phyloP scores from a whole-genome alignment of 805 yeast genomes.

The Starmerella roubikii region DNA sequence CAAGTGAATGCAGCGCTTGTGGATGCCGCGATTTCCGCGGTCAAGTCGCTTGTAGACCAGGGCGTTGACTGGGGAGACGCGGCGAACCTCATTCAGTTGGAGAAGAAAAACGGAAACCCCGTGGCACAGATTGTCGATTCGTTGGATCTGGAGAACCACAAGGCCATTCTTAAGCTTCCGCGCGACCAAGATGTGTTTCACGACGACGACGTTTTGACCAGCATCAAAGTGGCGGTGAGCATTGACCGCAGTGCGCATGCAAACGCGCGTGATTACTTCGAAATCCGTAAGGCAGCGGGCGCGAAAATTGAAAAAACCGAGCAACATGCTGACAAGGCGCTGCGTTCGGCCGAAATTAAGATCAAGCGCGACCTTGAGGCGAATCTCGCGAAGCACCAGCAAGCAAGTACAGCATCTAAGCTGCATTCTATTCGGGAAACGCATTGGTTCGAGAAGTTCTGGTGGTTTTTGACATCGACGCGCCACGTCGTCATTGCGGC shows the following conservation, averaged over 20 bases:
- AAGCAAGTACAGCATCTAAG: slow-evolving; percentile 26
- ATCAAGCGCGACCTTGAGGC: slow-evolving; percentile 59
- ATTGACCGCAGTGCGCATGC: slow-evolving; percentile 68
- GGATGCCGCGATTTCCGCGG: slow-evolving; percentile 55
- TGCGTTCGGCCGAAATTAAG: slow-evolving; percentile 68
- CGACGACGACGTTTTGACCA: too few relatives aligned
- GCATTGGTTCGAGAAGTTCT: slow-evolving; percentile 86
- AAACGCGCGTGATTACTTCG: slow-evolving; percentile 72
- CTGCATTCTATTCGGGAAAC: slow-evolving; percentile 54
- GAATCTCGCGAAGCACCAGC: slow-evolving; percentile 41
- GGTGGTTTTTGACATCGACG: slow-evolving; percentile 78
- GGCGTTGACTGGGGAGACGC: slow-evolving; percentile 92
- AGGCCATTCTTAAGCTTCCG: slow-evolving; percentile 45
- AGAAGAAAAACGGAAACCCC: slow-evolving; percentile 49
- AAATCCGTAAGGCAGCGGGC: slow-evolving; percentile 57
- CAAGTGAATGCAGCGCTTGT: slow-evolving; percentile 56
- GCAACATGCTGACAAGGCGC: slow-evolving; percentile 59
- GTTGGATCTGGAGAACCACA: slow-evolving; percentile 58
- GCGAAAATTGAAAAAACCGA: slow-evolving; percentile 72
- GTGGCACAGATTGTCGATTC: slow-evolving; percentile 49
- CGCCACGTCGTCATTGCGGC: slow-evolving; percentile 81
- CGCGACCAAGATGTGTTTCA: too few relatives aligned
- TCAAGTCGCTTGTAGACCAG: slow-evolving; percentile 55
- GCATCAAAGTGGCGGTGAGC: slow-evolving; percentile 49
- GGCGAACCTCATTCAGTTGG: slow-evolving; percentile 56